Base-by-base conservation (phyloP, 495 filamentous ascomycete species). In the Penicillium samsonianum region DNA sequence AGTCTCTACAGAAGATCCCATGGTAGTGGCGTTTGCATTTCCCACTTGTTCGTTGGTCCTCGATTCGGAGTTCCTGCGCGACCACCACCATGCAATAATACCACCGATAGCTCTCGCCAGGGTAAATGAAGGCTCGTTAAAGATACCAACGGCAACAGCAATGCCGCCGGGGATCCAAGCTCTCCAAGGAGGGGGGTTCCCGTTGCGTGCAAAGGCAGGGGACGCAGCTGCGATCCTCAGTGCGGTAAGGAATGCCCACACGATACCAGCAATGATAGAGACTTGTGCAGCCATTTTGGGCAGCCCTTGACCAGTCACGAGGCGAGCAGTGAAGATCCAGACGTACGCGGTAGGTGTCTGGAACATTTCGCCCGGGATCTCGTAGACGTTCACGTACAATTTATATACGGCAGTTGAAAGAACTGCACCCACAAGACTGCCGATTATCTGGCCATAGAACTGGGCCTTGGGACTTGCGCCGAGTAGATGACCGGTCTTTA, bases 121-220 rank as follows among this genome's bases (percentile, higher is more conserved):
- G 0, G 95, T 98, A 64, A 99, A 99, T 0, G 90, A 94, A 0
- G 95, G 95, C 3, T 90, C 88, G 64, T 98, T 99, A 75, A 98
- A 99, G 84, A 98, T 98, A 28, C 94, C 92, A 66, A 96, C 90
- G 38, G 92, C 92, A 35, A 97, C 92, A 33, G 94, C 94, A 71
- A 98, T 98, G 1, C 94, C 94, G 2, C 94, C 92, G 0, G 94
- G 94, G 23, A 98, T 80, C 59, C 76, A 79, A 1, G 70, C 70
- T 67, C 73, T 66, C 72, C 74, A 79, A 9, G 65, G 69, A 14
- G 71, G 67, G 8, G 64, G 64, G 7, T 63, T 52, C 1, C 62
- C 67, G 26, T 63, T 60, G 5, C 20, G 57, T 7, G 62, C 52
- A 37, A 65, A 67, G 4, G 52, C 4, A 47, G 75, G 68, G 16